A percentile compares a stretch with the other conserved stretches of the same genome.
Evolutionary conservation across 192 early-diverging fungal genomes (phyloP).

Genomic region (Chytriomyces sp.): DNA sequence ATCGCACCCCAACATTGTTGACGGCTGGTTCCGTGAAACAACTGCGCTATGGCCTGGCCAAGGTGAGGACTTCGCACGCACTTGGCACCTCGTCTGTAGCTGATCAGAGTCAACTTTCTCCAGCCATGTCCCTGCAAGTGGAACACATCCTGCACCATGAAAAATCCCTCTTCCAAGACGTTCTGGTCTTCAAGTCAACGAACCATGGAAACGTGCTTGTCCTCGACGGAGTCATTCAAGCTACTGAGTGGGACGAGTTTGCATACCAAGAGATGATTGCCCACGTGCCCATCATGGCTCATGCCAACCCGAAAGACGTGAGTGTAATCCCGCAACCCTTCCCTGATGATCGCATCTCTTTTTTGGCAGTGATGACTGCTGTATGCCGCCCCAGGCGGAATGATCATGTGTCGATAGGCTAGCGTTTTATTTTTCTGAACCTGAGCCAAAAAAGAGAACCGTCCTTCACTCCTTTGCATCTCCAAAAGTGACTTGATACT

Average conservation of each 20-base stretch:
- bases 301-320: constrained; percentile 93
- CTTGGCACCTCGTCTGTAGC: not conserved
- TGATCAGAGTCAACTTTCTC: not conserved
- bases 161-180: constrained; percentile 95
- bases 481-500: not conserved
- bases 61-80: constrained; percentile 54
- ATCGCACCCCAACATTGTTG: constrained; percentile 88
- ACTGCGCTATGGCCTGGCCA: constrained; percentile 97
- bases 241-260: constrained; percentile 98
- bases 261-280: constrained; percentile 99
- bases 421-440: constrained; percentile 13
- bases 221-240: constrained; percentile 97
- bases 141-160: constrained; percentile 94
- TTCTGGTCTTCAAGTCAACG: constrained; percentile 94
- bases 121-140: constrained; percentile 94
- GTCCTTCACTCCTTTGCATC: constrained; percentile 2
- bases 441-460: not conserved
- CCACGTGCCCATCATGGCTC: constrained; percentile 90
- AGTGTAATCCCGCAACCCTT: constrained; percentile 9
- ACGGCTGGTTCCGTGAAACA: constrained; percentile 98
- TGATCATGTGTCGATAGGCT: constrained; percentile 47
- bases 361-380: constrained; percentile 58
- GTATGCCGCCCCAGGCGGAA: constrained; percentile 64
- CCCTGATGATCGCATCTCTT: not conserved
- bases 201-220: constrained; percentile 96